Conservation (phyloP, 1,284 basidiomycete genomes). For the Malassezia nana region DNA sequence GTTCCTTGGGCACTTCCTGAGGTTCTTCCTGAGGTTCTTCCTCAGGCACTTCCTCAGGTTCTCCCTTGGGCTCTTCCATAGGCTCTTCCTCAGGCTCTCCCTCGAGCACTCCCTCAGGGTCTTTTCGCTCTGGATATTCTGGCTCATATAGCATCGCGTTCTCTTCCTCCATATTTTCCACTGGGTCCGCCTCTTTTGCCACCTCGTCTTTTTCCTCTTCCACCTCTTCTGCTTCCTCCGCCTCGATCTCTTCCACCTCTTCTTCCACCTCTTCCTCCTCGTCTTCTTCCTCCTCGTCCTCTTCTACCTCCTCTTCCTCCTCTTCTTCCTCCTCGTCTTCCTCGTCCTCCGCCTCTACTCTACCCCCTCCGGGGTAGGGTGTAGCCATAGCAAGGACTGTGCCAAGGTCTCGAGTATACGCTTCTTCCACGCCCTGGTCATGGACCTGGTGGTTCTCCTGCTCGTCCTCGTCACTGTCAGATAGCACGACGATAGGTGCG, state of each 20-base stretch:
- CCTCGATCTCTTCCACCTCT: background rate
- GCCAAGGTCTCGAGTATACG: background rate
- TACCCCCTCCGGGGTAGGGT: background rate
- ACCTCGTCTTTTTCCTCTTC: background rate
- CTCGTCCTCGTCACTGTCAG: background rate
- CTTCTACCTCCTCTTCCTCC: background rate
- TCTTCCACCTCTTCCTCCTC: background rate
- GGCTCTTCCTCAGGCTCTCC: background rate
- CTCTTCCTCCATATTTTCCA: background rate
- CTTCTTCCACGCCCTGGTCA: background rate
- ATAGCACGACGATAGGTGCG: constrained; percentile 1
- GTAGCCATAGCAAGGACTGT: background rate
- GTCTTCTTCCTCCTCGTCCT: background rate
- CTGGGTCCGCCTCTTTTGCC: background rate
- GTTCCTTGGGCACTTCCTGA: background rate
- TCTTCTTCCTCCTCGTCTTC: background rate
- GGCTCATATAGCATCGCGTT: no score
- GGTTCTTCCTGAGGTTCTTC: background rate
- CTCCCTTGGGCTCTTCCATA: background rate
- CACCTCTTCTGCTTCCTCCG: background rate
- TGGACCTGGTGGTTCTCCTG: background rate
- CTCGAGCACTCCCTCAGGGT: no score
- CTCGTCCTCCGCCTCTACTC: background rate
- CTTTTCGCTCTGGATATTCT: no score
- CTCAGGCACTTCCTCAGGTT: background rate